Evolutionary conservation across 1,284 basidiomycete genomes (phyloP).

Genomic region (Trametes hirsuta): DNA sequence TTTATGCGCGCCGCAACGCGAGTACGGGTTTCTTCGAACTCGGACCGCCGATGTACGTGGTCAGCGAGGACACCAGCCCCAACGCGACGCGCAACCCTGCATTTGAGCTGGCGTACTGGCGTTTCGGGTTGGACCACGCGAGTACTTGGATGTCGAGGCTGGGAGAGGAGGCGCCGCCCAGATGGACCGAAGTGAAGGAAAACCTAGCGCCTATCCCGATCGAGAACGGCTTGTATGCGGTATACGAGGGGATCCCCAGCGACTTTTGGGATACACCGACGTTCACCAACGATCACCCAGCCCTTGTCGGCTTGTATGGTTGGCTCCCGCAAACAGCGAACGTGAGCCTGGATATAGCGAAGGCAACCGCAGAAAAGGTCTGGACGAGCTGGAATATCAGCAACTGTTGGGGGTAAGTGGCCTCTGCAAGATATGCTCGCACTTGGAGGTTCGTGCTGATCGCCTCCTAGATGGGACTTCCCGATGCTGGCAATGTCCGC

Average conservation of each 20-base stretch:
- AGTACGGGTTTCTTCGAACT: conserved; percentile 54
- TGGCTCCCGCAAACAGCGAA: conserved; percentile 58
- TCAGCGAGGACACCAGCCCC: conserved; percentile 59
- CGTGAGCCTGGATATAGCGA: conserved; percentile 49
- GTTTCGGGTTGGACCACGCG: conserved; percentile 52
- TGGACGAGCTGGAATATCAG: conserved; percentile 59
- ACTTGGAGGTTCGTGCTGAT: not conserved
- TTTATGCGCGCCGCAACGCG: conserved; percentile 54
- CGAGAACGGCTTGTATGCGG: conserved; percentile 52
- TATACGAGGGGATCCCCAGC: conserved; percentile 57
- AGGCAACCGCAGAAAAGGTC: conserved; percentile 54
- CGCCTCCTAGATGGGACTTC: conserved; percentile 57
- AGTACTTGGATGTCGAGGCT: conserved; percentile 50
- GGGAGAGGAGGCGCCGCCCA: conserved; percentile 42
- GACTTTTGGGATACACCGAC: conserved; percentile 55
- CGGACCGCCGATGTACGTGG: conserved; percentile 60
- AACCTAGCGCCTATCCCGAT: conserved; percentile 54
- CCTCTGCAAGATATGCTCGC: not conserved
- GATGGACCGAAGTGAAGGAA: conserved; percentile 49
- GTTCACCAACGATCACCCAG: conserved; percentile 62
- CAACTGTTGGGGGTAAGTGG: conserved; percentile 56
- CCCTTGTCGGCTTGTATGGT: conserved; percentile 57
- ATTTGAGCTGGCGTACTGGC: conserved; percentile 63
- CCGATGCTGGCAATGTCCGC: conserved; percentile 67
- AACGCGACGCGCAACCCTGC: conserved; percentile 57